These are phyloP conservation scores for Garcia nutans DNA, from an alignment of 345 rosid genomes.

Conservation along the genomic window DNA sequence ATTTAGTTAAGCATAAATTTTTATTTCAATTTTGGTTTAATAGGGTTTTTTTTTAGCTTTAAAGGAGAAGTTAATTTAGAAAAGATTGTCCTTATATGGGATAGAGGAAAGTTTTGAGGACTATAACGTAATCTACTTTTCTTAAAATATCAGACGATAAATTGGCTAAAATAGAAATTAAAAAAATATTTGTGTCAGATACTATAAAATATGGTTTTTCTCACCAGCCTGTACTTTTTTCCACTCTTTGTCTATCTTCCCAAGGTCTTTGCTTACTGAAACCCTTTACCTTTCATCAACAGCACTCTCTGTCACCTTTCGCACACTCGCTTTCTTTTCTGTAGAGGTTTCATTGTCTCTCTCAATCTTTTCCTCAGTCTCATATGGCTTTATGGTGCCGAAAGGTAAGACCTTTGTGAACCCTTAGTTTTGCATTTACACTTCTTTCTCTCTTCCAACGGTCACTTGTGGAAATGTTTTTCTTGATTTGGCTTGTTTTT, in stretches of 20 bases:
- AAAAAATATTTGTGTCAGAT: neutral
- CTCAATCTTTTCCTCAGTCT: neutral
- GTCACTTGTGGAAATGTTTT: conserved; percentile 18
- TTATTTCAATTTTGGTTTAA: no score
- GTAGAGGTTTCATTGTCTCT: neutral
- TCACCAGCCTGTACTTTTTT: neutral
- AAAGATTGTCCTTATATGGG: no score
- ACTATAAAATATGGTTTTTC: neutral
- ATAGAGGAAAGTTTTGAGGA: no score
- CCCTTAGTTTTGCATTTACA: neutral
- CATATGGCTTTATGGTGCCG: conserved; percentile 3
- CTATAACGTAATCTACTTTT: no score
- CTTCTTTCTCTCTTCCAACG: neutral
- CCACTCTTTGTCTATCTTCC: conserved; percentile 12
- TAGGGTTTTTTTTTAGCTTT: no score
- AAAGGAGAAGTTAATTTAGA: no score
- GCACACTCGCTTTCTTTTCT: neutral
- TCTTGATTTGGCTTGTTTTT: conserved; percentile 21
- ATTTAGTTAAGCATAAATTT: no score
- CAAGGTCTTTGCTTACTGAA: conserved; percentile 1
- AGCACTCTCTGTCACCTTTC: neutral
- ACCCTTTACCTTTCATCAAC: conserved; percentile 18
- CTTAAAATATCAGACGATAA: conserved; percentile 9
- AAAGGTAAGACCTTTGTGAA: conserved; percentile 20
- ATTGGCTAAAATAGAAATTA: neutral